Conservation (phyloP, 768 basidiomycete genomes). For the Lentinula sp. region DNA sequence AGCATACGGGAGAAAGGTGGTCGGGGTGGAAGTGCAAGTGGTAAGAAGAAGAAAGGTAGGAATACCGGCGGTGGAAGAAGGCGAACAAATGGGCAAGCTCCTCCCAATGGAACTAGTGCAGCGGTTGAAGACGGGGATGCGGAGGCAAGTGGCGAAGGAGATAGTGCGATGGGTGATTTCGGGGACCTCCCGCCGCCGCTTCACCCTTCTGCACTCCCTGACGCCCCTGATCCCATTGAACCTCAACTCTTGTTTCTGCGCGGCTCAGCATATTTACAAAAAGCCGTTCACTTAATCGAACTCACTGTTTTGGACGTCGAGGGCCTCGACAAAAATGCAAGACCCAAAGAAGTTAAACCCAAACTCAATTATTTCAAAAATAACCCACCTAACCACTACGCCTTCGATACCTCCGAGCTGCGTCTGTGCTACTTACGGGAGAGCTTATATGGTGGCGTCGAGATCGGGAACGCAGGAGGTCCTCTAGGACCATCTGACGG, state of each 20-base stretch:
- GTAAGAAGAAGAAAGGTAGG: constrained; percentile 51
- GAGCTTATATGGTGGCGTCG: constrained; percentile 78
- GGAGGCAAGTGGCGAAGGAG: constrained; percentile 12
- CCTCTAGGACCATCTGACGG: constrained; percentile 58
- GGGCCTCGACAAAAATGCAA: constrained; percentile 44
- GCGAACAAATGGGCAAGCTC: constrained; percentile 58
- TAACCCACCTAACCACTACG: not conserved
- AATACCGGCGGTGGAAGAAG: constrained; percentile 22
- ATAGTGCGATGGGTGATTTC: constrained; percentile 9
- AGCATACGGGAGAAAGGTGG: constrained; percentile 11
- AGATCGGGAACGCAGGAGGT: constrained; percentile 77
- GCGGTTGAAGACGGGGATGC: constrained; percentile 38
- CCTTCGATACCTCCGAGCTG: constrained; percentile 48
- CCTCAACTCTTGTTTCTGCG: constrained; percentile 80
- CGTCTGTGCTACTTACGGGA: constrained; percentile 72
- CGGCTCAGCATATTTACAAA: constrained; percentile 77
- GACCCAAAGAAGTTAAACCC: constrained; percentile 31
- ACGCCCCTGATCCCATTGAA: constrained; percentile 84
- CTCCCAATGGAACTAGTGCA: constrained; percentile 58
- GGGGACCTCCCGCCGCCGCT: constrained; percentile 47
- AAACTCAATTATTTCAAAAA: not conserved
- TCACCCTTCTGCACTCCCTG: constrained; percentile 71
- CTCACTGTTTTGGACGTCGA: constrained; percentile 66
- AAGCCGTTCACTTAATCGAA: constrained; percentile 73
- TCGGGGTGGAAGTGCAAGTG: constrained; percentile 22